A percentile compares a stretch with the other conserved stretches of the same genome.
Evolutionary conservation across 2,329 filamentous ascomycete species (phyloP).

Genomic region (Cladosporium velox): DNA sequence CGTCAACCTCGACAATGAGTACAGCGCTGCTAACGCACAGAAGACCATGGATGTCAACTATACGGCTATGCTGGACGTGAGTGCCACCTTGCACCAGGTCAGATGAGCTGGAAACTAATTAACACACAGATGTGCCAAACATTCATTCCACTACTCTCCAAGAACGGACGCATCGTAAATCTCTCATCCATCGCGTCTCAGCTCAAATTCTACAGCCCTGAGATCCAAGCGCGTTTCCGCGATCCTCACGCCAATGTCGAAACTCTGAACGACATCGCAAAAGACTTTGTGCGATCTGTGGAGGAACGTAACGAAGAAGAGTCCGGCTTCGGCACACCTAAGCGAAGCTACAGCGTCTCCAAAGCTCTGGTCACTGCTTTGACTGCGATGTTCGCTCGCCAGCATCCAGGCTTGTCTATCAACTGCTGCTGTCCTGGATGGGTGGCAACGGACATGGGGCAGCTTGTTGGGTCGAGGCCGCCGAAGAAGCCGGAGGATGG

Average conservation of each 20-base stretch:
- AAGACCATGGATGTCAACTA: slow-evolving; percentile 41
- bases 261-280: slow-evolving; percentile 35
- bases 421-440: slow-evolving; percentile 44
- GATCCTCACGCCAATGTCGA: slow-evolving; percentile 26
- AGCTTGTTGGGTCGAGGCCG: slow-evolving; percentile 33
- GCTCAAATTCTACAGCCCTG: slow-evolving; percentile 34
- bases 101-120: neutral
- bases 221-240: slow-evolving; percentile 33
- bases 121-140: slow-evolving; percentile 35
- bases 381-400: slow-evolving; percentile 36
- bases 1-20: slow-evolving; percentile 36
- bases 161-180: slow-evolving; percentile 40
- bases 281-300: slow-evolving; percentile 26
- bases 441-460: slow-evolving; percentile 42
- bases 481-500: slow-evolving; percentile 41
- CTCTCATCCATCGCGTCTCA: slow-evolving; percentile 38
- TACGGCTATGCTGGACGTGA: slow-evolving; percentile 38
- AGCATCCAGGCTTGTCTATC: slow-evolving; percentile 34
- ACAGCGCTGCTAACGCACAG: slow-evolving; percentile 33
- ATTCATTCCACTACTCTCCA: slow-evolving; percentile 35
- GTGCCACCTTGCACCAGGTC: neutral
- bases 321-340: slow-evolving; percentile 33
- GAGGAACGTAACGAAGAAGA: slow-evolving; percentile 26
- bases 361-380: slow-evolving; percentile 40
- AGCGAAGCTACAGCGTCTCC: slow-evolving; percentile 37